Evolutionary conservation across 2,329 filamentous ascomycete genomes (phyloP), one percentile per base, ranked within the genome.

Genomic region (Colletotrichum destructivum): DNA sequence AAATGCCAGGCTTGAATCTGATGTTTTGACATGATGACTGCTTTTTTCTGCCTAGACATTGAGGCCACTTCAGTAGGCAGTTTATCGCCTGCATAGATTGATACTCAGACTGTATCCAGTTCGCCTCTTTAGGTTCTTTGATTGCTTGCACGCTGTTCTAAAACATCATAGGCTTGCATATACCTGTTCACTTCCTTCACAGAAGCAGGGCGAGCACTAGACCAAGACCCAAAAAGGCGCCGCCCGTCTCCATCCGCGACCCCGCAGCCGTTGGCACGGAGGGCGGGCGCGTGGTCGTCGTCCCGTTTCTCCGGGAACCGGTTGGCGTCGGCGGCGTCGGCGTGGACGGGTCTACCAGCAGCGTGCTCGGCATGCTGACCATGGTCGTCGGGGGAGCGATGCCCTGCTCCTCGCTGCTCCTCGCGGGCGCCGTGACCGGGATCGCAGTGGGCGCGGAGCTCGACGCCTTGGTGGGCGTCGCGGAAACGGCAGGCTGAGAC

Each of bases 311-410:
- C 13, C 68, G 35, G 3, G 57, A 11, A 1, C 59, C 65, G 2
- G 65, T 71, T 4, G 52, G 46, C 1, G 55, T 59, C 6, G 69
- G 69, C 4, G 52, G 65, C 6, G 65, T 69, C 9, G 69, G 69
- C 46, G 65, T 69, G 8, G 69, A 54, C 2, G 69, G n/a, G 16
- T 71, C 69, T 1, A 71, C 52, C 40, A 71, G 8, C 40, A 71
- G 9, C 13, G 69, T 71, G 2, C 52, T 55, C 13, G 65, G 69
- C 38, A 71, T 62, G 11, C 44, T 69, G 16, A 71, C 16, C 6
- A 55, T 13, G 15, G 26, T 71, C 40, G 59, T 69, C 5, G 69
- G 69, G 2, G 69, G 65, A 47, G 51, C 26, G 31, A 71, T 71
- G 2, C 59, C 69, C 51, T 49, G 65, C n/a, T 60, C 62, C 2